A percentile compares a stretch with the other conserved stretches of the same genome.
Conservation (phyloP, 75 land plant genomes). For the Isoetes taiwanensis region DNA sequence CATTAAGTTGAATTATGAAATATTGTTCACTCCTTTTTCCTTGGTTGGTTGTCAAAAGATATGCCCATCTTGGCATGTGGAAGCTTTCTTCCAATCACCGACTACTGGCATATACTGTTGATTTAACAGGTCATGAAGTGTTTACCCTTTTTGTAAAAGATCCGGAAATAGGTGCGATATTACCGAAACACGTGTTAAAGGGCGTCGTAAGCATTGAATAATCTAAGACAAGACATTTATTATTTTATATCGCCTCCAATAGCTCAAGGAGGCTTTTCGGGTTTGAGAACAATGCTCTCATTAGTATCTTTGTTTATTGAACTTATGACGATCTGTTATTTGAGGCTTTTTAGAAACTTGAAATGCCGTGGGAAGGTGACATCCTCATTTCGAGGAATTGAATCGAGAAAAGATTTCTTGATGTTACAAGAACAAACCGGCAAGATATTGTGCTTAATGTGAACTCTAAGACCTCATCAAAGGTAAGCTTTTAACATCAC, state of each 20-base stretch:
- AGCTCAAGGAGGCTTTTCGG: constrained; percentile 58
- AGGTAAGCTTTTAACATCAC: constrained; percentile 42
- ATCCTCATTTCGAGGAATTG: constrained; percentile 44
- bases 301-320: constrained; percentile 2
- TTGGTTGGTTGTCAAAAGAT: no score
- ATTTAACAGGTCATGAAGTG: constrained; percentile 46
- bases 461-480: constrained; percentile 88
- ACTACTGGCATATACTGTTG: constrained; percentile 84
- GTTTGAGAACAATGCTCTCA: constrained; percentile 14
- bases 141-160: constrained; percentile 72
- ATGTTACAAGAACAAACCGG: constrained; percentile 86
- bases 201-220: constrained; percentile 93
- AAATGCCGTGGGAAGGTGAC: constrained; percentile 33
- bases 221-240: constrained; percentile 34
- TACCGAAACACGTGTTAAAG: constrained; percentile 23
- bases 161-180: constrained; percentile 25
- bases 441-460: constrained; percentile 75
- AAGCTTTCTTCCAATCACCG: constrained; percentile 75
- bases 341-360: constrained; percentile 47
- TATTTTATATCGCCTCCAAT: constrained; percentile 60
- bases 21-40: no score
- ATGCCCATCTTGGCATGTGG: constrained; percentile 84
- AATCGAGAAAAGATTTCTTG: constrained; percentile 58
- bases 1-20: no score
- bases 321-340: constrained; percentile 2